Evolutionary conservation across 352 stramenopile species (phyloP).

Genomic region (Globisporangium ultimum): DNA sequence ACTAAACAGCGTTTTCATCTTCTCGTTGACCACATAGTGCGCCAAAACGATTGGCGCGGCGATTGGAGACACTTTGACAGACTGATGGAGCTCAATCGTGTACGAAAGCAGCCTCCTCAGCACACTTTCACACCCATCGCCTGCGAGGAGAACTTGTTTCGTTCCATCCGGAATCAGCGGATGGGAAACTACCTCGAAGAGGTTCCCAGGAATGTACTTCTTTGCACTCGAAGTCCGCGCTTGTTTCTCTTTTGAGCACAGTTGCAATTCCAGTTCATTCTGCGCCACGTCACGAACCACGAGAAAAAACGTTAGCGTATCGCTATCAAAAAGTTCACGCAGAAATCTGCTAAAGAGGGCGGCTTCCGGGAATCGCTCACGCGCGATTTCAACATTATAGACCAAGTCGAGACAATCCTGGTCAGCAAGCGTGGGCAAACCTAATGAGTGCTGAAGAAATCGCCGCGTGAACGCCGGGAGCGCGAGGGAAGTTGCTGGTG

Average conservation of each 20-base stretch:
- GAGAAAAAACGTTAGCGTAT: conserved; percentile 64
- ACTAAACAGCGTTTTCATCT: conserved; percentile 22
- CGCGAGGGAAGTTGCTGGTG: conserved; percentile 16
- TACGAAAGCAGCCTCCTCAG: conserved; percentile 42
- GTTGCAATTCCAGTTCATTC: conserved; percentile 45
- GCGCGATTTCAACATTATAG: conserved; percentile 50
- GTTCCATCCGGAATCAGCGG: conserved; percentile 54
- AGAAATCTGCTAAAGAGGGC: conserved; percentile 61
- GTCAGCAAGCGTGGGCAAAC: conserved; percentile 49
- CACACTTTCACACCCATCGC: conserved; percentile 37
- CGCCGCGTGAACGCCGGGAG: conserved; percentile 60
- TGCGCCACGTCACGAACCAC: conserved; percentile 43
- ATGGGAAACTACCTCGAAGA: conserved; percentile 35
- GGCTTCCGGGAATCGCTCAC: conserved; percentile 44
- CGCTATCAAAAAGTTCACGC: conserved; percentile 64
- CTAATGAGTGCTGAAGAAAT: conserved; percentile 49
- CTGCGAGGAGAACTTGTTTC: conserved; percentile 43
- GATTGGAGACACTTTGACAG: background rate
- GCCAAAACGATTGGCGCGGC: conserved; percentile 25
- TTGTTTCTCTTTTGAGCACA: conserved; percentile 60
- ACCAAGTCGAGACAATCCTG: conserved; percentile 76
- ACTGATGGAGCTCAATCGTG: conserved; percentile 4
- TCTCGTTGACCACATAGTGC: conserved; percentile 37
- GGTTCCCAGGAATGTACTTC: conserved; percentile 35
- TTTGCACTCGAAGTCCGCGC: conserved; percentile 42